Base-by-base conservation (phyloP, 345 rosid genomes). In the Odontarrhena argentea region DNA sequence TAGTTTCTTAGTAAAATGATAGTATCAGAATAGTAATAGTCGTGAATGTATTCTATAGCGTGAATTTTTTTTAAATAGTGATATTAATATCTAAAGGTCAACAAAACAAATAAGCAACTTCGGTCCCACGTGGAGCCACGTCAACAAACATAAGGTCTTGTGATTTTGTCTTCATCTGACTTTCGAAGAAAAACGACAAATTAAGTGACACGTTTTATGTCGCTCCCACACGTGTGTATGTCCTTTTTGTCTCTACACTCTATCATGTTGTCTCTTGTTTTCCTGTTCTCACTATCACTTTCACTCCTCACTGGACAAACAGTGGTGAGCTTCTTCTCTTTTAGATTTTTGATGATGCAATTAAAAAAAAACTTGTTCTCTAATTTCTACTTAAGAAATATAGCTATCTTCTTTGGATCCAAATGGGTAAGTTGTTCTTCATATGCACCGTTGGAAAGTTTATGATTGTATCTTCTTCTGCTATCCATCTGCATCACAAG, bases 401-500 rank as follows among this genome's bases (percentile, higher is more conserved):
- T 40, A 6, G 9, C 25, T 64, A 70, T 75, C 80, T 87, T 67
- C 84, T 77, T 76, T 83, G 81, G 65, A 94, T 87, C 96, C 99
- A 82, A 69, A 91, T 71, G 15, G 97, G 97, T 93, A 91, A 69
- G 67, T 84, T 82, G 59, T 81, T 86, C 83, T 87, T 91, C 96
- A 88, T 81, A 76, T 96, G 86, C 25, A 86, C 97, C 1, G 96
- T 94, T 3, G 99, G 99, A 57, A 94, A 94, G 77, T 88, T 83
- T 48, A 88, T 80, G n/a, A 91, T 73, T 8, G 84, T 82, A 51
- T 94, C 97, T 44, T 86, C 88, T 74, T 91, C 96, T 41, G 93
- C 91, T 59, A 67, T 79, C 99, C 99, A 94, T 69, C 96, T 91
- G 78, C 81, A 80, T 40, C 7, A 14, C 22, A 18, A 18, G 22